Evolutionary conservation across 768 basidiomycete genomes (phyloP).

Genomic region (Dioszegia hungarica): DNA sequence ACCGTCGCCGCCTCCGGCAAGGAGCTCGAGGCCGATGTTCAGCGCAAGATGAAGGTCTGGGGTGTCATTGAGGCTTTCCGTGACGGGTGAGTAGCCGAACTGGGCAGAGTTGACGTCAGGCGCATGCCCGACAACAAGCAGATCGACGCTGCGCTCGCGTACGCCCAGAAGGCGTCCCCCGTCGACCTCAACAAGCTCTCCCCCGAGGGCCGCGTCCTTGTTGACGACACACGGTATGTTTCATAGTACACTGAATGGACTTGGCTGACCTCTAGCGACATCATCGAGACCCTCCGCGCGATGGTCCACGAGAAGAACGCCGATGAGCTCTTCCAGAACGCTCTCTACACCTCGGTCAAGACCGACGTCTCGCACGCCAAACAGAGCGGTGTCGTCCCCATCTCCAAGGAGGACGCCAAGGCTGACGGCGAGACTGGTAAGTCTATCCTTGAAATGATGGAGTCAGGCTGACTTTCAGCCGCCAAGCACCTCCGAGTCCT

Average conservation of each 20-base stretch:
- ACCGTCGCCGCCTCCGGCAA: conserved; percentile 62
- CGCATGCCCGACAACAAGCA: conserved; percentile 74
- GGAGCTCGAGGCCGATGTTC: conserved; percentile 66
- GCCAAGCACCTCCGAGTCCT: conserved; percentile 83
- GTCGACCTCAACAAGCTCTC: conserved; percentile 66
- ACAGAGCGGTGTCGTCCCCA: conserved; percentile 53
- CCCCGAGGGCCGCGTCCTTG: conserved; percentile 67
- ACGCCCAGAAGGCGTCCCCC: conserved; percentile 60
- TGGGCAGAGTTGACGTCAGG: conserved; percentile 52
- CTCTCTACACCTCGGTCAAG: conserved; percentile 59
- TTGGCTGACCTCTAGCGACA: conserved; percentile 53
- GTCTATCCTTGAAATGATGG: conserved; percentile 27
- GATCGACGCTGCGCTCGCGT: conserved; percentile 67
- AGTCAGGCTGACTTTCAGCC: conserved; percentile 53
- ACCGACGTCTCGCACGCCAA: conserved; percentile 52
- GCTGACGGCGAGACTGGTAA: conserved; percentile 63
- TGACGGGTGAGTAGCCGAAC: conserved; percentile 52
- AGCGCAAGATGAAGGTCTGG: conserved; percentile 78
- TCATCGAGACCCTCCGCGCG: conserved; percentile 65
- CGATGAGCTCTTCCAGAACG: conserved; percentile 88
- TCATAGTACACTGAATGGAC: too few species aligned
- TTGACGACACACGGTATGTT: conserved; percentile 59
- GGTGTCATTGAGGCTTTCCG: conserved; percentile 77
- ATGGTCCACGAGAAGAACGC: conserved; percentile 77
- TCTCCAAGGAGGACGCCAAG: conserved; percentile 57